phyloP scores from a whole-genome alignment of 352 stramenopile species.

The Pythium volutum region DNA sequence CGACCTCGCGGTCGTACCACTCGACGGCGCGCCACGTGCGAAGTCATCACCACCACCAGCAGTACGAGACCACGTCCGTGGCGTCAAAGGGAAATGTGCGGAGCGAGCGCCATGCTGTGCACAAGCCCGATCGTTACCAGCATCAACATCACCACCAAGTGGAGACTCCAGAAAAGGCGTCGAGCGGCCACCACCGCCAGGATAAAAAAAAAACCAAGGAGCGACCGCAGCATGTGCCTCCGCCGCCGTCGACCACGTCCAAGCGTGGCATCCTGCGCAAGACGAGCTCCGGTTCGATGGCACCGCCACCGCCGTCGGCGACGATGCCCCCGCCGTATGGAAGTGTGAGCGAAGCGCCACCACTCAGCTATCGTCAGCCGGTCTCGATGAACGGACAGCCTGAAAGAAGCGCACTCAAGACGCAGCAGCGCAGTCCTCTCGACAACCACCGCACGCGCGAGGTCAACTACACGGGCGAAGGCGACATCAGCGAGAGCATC shows the following conservation, averaged over 20 bases:
- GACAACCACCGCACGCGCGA: too few species aligned
- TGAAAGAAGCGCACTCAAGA: too few species aligned
- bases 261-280: constrained; percentile 17
- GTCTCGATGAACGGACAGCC: not conserved
- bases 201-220: not conserved
- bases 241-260: constrained; percentile 5
- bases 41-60: constrained; percentile 4
- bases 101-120: constrained; percentile 15
- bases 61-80: constrained; percentile 3
- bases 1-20: not conserved
- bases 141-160: not conserved
- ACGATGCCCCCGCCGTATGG: constrained; percentile 1
- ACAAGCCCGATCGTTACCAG: constrained; percentile 3
- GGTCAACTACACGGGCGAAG: not conserved
- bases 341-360: constrained; percentile 4
- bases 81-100: not conserved
- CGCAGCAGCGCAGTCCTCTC: too few species aligned
- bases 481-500: not conserved
- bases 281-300: not conserved
- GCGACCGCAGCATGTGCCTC: not conserved
- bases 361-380: not conserved
- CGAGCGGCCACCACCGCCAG: not conserved
- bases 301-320: constrained; percentile 3
- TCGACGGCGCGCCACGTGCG: constrained; percentile 3
- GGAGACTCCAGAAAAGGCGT: not conserved